Conservation (phyloP, 768 basidiomycete species). For the Pholiota molesta region DNA sequence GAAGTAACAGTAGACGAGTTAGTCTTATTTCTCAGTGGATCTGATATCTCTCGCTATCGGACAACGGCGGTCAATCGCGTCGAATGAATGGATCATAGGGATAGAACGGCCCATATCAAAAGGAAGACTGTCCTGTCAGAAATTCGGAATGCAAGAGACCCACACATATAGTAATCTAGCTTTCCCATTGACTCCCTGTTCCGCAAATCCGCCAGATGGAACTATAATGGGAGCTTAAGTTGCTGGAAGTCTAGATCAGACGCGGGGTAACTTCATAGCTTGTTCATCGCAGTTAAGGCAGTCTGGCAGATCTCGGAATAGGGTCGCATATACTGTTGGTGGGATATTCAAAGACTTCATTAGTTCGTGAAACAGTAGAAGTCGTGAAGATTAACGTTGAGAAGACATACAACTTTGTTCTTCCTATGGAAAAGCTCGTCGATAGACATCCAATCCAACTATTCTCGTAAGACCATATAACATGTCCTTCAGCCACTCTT, state of each 20-base stretch:
- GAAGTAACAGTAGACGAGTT: background rate
- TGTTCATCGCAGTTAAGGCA: background rate
- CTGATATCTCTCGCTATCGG: background rate
- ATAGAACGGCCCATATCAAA: constrained; percentile 1
- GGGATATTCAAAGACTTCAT: background rate
- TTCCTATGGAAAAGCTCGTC: constrained; percentile 56
- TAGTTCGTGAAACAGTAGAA: background rate
- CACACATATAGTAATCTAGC: background rate
- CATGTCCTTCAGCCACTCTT: constrained; percentile 64
- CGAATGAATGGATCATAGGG: background rate
- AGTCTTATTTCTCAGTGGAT: background rate
- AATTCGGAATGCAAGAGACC: constrained; percentile 1
- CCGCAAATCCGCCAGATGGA: background rate
- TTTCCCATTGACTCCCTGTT: background rate
- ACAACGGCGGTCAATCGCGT: background rate
- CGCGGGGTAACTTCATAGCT: background rate
- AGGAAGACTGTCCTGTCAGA: constrained; percentile 2
- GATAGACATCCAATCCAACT: constrained; percentile 67
- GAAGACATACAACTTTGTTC: background rate
- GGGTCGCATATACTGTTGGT: background rate
- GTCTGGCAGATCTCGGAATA: background rate
- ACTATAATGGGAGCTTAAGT: background rate
- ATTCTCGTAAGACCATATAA: constrained; percentile 53
- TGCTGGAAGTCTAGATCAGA: background rate
- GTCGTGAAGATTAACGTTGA: background rate